Conservation (phyloP, 2,329 filamentous ascomycete species). For the Shiraia bambusicola region DNA sequence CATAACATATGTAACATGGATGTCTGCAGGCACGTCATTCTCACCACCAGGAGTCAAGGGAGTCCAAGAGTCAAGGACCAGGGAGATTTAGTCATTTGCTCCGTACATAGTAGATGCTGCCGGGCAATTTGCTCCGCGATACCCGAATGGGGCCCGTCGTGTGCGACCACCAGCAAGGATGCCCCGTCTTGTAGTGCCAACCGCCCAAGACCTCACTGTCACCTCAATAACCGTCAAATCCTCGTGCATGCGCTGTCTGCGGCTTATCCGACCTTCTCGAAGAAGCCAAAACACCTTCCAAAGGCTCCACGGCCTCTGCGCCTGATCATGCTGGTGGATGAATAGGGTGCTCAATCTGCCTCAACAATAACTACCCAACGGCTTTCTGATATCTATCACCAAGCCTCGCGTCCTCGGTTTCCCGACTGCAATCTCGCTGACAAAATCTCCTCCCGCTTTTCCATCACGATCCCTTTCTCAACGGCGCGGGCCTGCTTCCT, state of each 20-base stretch:
- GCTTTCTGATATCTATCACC: conserved; percentile 30
- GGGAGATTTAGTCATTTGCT: too few relatives aligned
- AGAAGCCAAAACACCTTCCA: conserved; percentile 28
- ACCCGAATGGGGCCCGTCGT: conserved; percentile 15
- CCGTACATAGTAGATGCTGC: too few relatives aligned
- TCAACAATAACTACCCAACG: conserved; percentile 20
- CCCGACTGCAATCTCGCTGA: conserved; percentile 20
- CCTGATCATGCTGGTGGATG: conserved; percentile 11
- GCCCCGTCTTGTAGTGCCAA: conserved; percentile 23
- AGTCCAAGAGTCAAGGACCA: too few relatives aligned
- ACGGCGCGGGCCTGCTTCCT: conserved; percentile 22
- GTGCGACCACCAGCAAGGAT: conserved; percentile 12
- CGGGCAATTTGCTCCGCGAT: conserved; percentile 21
- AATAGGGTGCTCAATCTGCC: conserved; percentile 2
- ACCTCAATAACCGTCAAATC: conserved; percentile 18
- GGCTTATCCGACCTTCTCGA: conserved; percentile 32
- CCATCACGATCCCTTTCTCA: conserved; percentile 23
- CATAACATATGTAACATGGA: too few relatives aligned
- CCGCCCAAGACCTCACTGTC: conserved; percentile 21
- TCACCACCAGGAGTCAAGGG: too few relatives aligned
- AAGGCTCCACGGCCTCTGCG: conserved; percentile 10
- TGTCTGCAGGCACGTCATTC: conserved; percentile 30
- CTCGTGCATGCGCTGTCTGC: conserved; percentile 11
- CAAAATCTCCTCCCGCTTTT: conserved; percentile 14
- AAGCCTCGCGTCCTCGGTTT: conserved; percentile 5